A percentile compares a stretch with the other conserved stretches of the same genome.
phyloP scores from a whole-genome alignment of 441 rosid genomes.

The Corymbia calophylla region DNA sequence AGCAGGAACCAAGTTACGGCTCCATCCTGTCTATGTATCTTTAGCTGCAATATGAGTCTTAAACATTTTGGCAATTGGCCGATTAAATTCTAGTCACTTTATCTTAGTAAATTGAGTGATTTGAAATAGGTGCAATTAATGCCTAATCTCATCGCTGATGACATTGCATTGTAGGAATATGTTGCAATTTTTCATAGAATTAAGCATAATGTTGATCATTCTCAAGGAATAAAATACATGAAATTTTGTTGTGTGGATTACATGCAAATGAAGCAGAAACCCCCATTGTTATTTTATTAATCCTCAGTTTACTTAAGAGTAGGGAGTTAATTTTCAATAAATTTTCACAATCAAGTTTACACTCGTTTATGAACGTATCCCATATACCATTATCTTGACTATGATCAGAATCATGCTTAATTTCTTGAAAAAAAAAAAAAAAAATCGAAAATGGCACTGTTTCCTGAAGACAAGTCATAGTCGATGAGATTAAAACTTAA shows the following conservation, averaged over 20 bases:
- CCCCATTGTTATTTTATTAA: background rate
- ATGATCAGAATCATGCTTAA: background rate
- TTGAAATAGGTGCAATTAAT: background rate
- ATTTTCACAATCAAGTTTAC: background rate
- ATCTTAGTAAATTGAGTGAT: background rate
- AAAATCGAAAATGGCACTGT: background rate
- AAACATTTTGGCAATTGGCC: background rate
- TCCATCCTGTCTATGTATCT: background rate
- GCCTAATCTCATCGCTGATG: background rate
- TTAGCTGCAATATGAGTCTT: background rate
- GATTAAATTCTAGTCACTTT: background rate
- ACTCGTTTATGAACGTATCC: background rate
- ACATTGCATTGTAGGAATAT: background rate
- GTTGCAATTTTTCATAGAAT: background rate
- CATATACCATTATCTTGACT: background rate
- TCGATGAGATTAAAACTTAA: background rate
- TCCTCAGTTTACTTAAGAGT: background rate
- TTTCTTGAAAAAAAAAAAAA: background rate
- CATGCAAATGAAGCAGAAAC: background rate
- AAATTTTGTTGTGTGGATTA: background rate
- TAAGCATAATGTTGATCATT: background rate
- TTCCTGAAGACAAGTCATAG: background rate
- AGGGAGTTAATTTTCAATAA: background rate
- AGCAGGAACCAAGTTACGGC: background rate
- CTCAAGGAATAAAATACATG: background rate